These are phyloP conservation scores for Acacia melanoxylon DNA, from an alignment of 306 rosid genomes.

Conservation along the genomic window DNA sequence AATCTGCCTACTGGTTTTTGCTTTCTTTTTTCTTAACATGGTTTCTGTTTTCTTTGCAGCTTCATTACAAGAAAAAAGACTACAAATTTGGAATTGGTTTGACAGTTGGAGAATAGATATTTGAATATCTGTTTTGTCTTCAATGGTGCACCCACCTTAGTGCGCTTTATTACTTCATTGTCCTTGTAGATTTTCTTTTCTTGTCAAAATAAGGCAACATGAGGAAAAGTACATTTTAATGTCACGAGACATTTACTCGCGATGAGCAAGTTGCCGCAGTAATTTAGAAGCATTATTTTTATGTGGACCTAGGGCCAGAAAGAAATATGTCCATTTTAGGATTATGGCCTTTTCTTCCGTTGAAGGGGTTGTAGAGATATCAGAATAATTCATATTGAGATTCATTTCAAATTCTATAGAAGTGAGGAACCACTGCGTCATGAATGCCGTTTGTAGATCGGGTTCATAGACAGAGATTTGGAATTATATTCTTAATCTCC, in stretches of 20 bases:
- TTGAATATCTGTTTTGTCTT: slow-evolving; percentile 22
- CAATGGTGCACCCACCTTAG: slow-evolving; percentile 32
- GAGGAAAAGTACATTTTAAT: slow-evolving; percentile 32
- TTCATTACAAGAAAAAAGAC: slow-evolving; percentile 91
- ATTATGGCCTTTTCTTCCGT: slow-evolving; percentile 39
- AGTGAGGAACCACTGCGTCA: neutral
- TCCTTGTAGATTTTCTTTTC: slow-evolving; percentile 29
- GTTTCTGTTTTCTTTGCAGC: slow-evolving; percentile 50
- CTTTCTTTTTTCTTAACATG: slow-evolving; percentile 7
- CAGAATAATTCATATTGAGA: slow-evolving; percentile 40
- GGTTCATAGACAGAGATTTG: neutral
- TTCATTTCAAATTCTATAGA: slow-evolving; percentile 27
- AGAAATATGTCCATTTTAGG: slow-evolving; percentile 26
- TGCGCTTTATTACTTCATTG: slow-evolving; percentile 33
- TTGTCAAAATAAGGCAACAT: neutral
- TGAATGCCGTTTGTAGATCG: neutral
- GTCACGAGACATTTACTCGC: slow-evolving; percentile 30
- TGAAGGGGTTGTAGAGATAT: slow-evolving; percentile 44
- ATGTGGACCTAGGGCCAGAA: slow-evolving; percentile 15
- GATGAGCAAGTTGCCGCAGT: slow-evolving; percentile 35
- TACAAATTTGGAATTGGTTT: slow-evolving; percentile 98
- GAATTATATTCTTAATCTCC: too few relatives aligned
- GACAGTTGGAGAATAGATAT: slow-evolving; percentile 85
- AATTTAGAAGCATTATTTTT: slow-evolving; percentile 25
- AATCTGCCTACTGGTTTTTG: neutral